Percentiles rank a stretch among this genome's conserved stretches.
phyloP scores from a whole-genome alignment of 257 asterid species.

The Solanum paucissectum region DNA sequence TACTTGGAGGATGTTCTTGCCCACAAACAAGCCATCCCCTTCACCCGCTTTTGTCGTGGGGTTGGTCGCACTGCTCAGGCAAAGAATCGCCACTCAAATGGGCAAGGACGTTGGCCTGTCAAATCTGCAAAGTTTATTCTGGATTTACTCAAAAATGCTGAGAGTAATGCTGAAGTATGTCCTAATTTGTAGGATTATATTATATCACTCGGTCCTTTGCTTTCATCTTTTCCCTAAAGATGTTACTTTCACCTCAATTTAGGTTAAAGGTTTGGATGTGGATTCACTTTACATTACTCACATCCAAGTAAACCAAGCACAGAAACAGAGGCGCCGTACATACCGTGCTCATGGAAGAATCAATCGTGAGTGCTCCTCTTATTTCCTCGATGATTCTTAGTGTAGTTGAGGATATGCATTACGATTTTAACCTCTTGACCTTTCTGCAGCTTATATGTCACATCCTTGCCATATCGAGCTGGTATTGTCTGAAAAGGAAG shows the following conservation, averaged over 20 bases:
- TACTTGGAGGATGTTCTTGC: constrained; percentile 81
- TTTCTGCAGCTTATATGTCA: constrained; percentile 67
- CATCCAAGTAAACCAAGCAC: constrained; percentile 88
- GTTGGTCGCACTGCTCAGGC: constrained; percentile 92
- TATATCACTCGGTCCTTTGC: background rate
- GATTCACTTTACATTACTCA: constrained; percentile 83
- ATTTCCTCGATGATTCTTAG: background rate
- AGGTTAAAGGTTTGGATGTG: constrained; percentile 93
- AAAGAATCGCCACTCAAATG: constrained; percentile 83
- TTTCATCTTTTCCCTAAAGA: background rate
- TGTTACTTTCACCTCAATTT: background rate
- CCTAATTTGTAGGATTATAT: background rate
- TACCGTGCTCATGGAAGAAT: constrained; percentile 34
- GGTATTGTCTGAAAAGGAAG: constrained; percentile 62
- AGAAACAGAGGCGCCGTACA: constrained; percentile 74
- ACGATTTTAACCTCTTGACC: background rate
- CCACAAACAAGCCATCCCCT: constrained; percentile 83
- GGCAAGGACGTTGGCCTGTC: constrained; percentile 92
- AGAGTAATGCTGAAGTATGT: constrained; percentile 81
- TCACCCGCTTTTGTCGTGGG: constrained; percentile 34
- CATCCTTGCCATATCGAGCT: constrained; percentile 87
- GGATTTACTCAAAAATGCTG: constrained; percentile 76
- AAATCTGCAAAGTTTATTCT: constrained; percentile 65
- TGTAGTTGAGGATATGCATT: background rate
- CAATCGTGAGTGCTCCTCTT: constrained; percentile 27